phyloP scores from a whole-genome alignment of 768 basidiomycete species.

The Leccinum obscurum region DNA sequence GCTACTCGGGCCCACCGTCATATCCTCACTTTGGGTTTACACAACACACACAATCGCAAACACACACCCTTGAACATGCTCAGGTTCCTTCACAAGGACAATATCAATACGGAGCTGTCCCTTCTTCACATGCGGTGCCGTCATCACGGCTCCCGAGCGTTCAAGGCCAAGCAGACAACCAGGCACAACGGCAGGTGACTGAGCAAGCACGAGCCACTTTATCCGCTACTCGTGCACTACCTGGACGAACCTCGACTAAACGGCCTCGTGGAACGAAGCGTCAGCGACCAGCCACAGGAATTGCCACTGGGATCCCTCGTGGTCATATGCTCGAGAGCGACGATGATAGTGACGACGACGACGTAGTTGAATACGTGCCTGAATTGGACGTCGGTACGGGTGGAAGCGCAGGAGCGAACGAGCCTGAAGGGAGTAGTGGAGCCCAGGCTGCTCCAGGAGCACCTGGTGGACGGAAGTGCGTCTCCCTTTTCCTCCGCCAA shows the following conservation, averaged over 20 bases:
- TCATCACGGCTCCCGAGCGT: not conserved
- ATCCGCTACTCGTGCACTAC: not conserved
- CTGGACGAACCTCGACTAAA: slow-evolving; percentile 19
- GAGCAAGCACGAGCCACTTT: not conserved
- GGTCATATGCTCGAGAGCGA: slow-evolving; percentile 23
- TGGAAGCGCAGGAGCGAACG: slow-evolving; percentile 1
- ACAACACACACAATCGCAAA: slow-evolving; percentile 10
- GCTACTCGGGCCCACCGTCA: slow-evolving; percentile 3
- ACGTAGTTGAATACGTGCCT: slow-evolving; percentile 24
- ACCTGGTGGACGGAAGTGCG: slow-evolving; percentile 30
- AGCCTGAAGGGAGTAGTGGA: slow-evolving; percentile 7
- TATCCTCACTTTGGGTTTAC: slow-evolving; percentile 4
- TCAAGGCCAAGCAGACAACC: slow-evolving; percentile 2
- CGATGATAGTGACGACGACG: slow-evolving; percentile 34
- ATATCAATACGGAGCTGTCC: slow-evolving; percentile 5
- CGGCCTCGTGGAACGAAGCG: slow-evolving; percentile 27
- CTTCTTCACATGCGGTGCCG: slow-evolving; percentile 5
- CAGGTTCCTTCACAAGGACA: slow-evolving; percentile 11
- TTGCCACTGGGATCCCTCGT: not conserved
- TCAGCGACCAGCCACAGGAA: slow-evolving; percentile 5
- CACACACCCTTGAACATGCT: not conserved
- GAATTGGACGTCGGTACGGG: slow-evolving; percentile 5
- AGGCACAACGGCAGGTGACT: not conserved
- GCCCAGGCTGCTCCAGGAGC: slow-evolving; percentile 8
- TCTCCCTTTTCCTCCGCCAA: slow-evolving; percentile 6